These are phyloP conservation scores for Zelonia costaricensis DNA, from an alignment of 208 protist species.

Conservation along the genomic window DNA sequence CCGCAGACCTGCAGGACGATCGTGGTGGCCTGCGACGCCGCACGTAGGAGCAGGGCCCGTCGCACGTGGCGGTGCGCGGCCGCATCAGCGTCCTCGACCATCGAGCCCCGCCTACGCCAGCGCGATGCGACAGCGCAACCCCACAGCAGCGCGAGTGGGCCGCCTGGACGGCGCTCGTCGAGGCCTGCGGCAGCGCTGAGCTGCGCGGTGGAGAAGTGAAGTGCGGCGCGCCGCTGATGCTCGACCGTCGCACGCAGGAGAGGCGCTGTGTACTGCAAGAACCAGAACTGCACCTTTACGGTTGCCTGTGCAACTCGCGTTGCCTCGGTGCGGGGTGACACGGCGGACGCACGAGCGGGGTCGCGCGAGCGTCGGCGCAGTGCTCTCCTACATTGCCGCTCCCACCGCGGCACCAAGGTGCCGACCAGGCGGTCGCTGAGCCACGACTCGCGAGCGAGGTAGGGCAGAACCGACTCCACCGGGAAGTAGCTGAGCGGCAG, in stretches of 20 bases:
- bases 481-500: constrained; percentile 77
- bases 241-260: constrained; percentile 7
- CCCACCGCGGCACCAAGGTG: constrained; percentile 12
- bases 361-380: no score
- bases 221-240: constrained; percentile 13
- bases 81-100: no score
- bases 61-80: not conserved
- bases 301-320: not conserved
- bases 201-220: constrained; percentile 14
- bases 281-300: constrained; percentile 30
- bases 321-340: not conserved
- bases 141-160: not conserved
- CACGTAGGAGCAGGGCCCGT: constrained; percentile 20
- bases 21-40: constrained; percentile 10
- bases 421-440: constrained; percentile 33
- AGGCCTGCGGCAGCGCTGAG: constrained; percentile 9
- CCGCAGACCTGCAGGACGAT: constrained; percentile 20
- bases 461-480: constrained; percentile 51
- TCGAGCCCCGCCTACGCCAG: not conserved
- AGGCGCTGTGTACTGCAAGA: constrained; percentile 23
- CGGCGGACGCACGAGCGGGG: no score
- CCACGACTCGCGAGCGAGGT: constrained; percentile 46
- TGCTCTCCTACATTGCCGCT: constrained; percentile 1
- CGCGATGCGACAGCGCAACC: not conserved
- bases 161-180: not conserved